Conservation (phyloP, 208 protist genomes). For the Crithidia fasciculata region DNA sequence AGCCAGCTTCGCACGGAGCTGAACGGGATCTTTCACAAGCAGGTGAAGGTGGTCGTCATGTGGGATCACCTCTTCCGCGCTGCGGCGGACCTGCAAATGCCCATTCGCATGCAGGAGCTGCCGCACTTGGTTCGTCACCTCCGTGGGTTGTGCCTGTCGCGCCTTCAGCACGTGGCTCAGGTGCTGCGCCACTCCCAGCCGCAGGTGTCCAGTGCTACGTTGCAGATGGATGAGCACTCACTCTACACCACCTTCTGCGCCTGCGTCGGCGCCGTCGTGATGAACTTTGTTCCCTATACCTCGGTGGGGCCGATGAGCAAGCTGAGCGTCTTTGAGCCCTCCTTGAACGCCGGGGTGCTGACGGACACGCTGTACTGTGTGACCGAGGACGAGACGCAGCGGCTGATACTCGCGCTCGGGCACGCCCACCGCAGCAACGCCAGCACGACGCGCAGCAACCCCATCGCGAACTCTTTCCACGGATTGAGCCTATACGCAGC, state of each 20-base stretch:
- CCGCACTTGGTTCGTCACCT: conserved; percentile 51
- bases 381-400: conserved; percentile 25
- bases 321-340: conserved; percentile 26
- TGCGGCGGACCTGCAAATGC: conserved; percentile 21
- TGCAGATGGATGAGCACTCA: conserved; percentile 16
- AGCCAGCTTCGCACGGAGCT: conserved; percentile 44
- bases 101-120: conserved; percentile 39
- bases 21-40: conserved; percentile 46
- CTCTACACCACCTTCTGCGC: conserved; percentile 54
- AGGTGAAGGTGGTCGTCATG: conserved; percentile 61
- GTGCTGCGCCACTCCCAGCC: conserved; percentile 37
- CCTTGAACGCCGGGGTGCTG: conserved; percentile 34
- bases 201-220: conserved; percentile 6
- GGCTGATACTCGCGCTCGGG: conserved; percentile 24
- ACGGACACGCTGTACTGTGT: conserved; percentile 45
- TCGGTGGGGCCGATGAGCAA: conserved; percentile 4
- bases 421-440: conserved; percentile 13
- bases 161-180: conserved; percentile 57
- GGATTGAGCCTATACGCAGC: conserved; percentile 38
- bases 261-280: conserved; percentile 54
- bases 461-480: conserved; percentile 2
- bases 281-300: conserved; percentile 49
- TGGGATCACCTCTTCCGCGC: conserved; percentile 66
- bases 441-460: conserved; percentile 5
- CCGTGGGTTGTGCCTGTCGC: conserved; percentile 45